Conservation (phyloP, 306 rosid species). For the Sesbania bispinosa region DNA sequence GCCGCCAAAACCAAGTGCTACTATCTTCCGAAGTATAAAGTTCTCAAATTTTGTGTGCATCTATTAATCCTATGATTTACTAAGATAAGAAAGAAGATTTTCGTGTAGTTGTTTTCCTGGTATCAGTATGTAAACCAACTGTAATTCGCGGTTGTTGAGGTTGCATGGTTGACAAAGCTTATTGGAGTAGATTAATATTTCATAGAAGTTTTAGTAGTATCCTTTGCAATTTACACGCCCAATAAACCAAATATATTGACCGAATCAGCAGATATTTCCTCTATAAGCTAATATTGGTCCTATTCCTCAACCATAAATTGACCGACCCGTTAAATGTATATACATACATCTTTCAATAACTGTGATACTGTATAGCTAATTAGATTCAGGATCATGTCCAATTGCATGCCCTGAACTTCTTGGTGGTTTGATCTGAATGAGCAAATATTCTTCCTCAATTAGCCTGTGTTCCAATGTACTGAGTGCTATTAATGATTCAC, state of each 20-base stretch:
- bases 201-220: not conserved
- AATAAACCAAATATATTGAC: not conserved
- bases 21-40: not conserved
- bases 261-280: constrained; percentile 1
- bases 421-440: constrained; percentile 11
- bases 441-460: constrained; percentile 11
- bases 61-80: too few species aligned
- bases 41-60: not conserved
- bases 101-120: too few species aligned
- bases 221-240: not conserved
- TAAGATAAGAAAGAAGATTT: too few species aligned
- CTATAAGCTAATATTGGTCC: not conserved
- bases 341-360: constrained; percentile 7
- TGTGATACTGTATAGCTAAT: not conserved
- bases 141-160: too few species aligned
- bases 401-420: constrained; percentile 5
- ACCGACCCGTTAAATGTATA: not conserved
- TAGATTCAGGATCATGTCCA: constrained; percentile 9
- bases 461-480: not conserved
- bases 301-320: not conserved
- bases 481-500: constrained; percentile 7
- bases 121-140: too few species aligned
- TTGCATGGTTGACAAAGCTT: too few species aligned
- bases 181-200: too few species aligned
- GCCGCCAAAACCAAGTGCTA: not conserved